Evolutionary conservation across 169 alveolate species (phyloP).

Genomic region (Cryptosporidium sp.): DNA sequence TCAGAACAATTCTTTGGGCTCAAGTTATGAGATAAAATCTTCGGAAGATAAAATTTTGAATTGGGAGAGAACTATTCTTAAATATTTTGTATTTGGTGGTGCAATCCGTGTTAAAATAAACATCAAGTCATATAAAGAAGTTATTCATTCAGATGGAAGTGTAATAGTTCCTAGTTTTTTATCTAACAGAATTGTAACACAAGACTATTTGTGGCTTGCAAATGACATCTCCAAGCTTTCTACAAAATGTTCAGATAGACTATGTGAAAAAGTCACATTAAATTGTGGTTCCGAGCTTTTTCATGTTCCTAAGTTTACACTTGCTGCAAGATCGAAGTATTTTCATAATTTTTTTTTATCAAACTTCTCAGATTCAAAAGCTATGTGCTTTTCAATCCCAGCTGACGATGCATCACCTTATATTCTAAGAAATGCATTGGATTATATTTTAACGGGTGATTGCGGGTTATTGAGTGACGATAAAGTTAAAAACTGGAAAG

Average conservation of each 20-base stretch:
- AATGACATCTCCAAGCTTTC: conserved; percentile 59
- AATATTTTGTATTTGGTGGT: conserved; percentile 36
- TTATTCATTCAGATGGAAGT: conserved; percentile 35
- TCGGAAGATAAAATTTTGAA: not conserved
- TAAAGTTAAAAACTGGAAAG: not conserved
- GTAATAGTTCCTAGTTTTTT: not conserved
- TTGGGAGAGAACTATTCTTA: conserved; percentile 53
- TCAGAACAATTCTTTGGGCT: not conserved
- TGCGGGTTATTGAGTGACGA: conserved; percentile 31
- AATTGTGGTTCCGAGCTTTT: conserved; percentile 42
- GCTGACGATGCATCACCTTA: conserved; percentile 33
- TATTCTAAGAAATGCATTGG: conserved; percentile 37
- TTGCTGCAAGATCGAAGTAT: conserved; percentile 62
- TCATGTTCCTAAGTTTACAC: conserved; percentile 55
- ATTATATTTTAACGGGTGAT: conserved; percentile 44
- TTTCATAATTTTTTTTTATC: conserved; percentile 32
- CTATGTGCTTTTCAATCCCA: conserved; percentile 7
- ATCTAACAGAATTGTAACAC: not conserved
- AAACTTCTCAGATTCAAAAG: conserved; percentile 39
- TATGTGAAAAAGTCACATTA: conserved; percentile 43
- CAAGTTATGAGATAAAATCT: not conserved
- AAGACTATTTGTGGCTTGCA: conserved; percentile 59
- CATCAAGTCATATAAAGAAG: conserved; percentile 17
- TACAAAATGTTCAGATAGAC: not conserved
- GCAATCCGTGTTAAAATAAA: conserved; percentile 14